Base-by-base conservation (phyloP, 495 filamentous ascomycete species). In the Penicillium atrosanguineum region DNA sequence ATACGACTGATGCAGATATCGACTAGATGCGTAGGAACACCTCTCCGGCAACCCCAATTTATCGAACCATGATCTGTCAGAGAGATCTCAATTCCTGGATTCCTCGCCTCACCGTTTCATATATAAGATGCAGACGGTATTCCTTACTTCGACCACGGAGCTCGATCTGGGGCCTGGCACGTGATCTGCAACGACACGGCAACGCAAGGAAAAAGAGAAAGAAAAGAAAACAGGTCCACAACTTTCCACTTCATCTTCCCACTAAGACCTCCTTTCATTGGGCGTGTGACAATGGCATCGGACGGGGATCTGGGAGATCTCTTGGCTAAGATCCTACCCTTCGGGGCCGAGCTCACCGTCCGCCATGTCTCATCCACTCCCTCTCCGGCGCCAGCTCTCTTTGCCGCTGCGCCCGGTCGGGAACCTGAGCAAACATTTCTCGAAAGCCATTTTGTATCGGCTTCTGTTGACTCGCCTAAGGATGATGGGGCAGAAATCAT, bases 321-420 rank as follows among this genome's bases (percentile, higher is more conserved):
- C 55, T 65, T 98, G 55, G 84, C 89, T 48, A 76, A 82, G 46
- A 79, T 79, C 26, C 82, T 97, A 23, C 90, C 93, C 25, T 78
- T 83, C 47, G 83, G 77, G 57, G 77, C 80, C 66, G 79, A 79
- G 54, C 83, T 96, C 63, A 86, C 77, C 40, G 77, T 95, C 61
- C 84, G 95, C 70, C 93, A 97, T 75, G 71, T 96, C 56, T 96
- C 91, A 18, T 95, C 92, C 4, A 87, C 89, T 1, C 90, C 94
- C 16, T 83, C 83, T 12, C 77, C 73, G 51, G 87, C 84, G 48
- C 75, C 79, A 7, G 79, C 91, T 20, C 80, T 99, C 46, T 96
- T 86, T 67, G 83, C 85, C n/a, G 79, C 93, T 25, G 84, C 90
- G 8, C 87, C 91, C 8, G 81, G 80, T 44, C 72, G 83, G 46